Conservation (phyloP, 371 early-diverging fungal species). For the Mycotypha africana region DNA sequence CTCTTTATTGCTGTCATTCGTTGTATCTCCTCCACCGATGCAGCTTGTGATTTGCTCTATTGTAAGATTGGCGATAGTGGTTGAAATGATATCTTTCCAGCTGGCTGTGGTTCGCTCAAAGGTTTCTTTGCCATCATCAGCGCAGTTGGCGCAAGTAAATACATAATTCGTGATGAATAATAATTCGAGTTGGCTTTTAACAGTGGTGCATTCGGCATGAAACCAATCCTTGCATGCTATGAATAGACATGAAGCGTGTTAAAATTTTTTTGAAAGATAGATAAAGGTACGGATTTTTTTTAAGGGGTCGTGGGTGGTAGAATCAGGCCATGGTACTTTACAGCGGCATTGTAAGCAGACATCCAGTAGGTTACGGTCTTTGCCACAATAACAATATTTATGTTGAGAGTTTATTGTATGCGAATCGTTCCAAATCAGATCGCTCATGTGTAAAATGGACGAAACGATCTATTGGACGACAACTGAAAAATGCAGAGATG, state of each 20-base stretch:
- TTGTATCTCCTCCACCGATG: conserved; percentile 14
- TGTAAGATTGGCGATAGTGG: conserved; percentile 61
- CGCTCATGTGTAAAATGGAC: conserved; percentile 2
- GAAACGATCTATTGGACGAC: background rate
- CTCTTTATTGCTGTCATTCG: conserved; percentile 30
- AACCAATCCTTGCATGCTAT: conserved; percentile 67
- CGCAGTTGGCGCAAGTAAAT: conserved; percentile 48
- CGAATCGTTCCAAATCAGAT: conserved; percentile 49
- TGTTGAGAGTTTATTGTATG: conserved; percentile 61
- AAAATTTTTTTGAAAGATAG: background rate
- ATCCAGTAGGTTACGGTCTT: conserved; percentile 56
- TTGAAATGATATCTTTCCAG: conserved; percentile 69
- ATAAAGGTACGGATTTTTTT: too few relatives aligned
- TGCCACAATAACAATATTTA: conserved; percentile 63
- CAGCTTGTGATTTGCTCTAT: conserved; percentile 44
- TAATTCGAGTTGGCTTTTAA: conserved; percentile 43
- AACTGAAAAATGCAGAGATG: conserved; percentile 2
- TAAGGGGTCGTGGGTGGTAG: too few relatives aligned
- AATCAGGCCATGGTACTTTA: too few relatives aligned
- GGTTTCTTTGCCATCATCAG: conserved; percentile 28
- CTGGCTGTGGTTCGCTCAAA: conserved; percentile 63
- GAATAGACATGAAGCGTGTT: background rate
- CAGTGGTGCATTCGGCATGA: conserved; percentile 55
- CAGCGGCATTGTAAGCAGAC: conserved; percentile 56
- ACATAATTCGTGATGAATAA: conserved; percentile 64